Base-by-base conservation (phyloP, 2,329 filamentous ascomycete genomes). In the Falciphora oryzae region DNA sequence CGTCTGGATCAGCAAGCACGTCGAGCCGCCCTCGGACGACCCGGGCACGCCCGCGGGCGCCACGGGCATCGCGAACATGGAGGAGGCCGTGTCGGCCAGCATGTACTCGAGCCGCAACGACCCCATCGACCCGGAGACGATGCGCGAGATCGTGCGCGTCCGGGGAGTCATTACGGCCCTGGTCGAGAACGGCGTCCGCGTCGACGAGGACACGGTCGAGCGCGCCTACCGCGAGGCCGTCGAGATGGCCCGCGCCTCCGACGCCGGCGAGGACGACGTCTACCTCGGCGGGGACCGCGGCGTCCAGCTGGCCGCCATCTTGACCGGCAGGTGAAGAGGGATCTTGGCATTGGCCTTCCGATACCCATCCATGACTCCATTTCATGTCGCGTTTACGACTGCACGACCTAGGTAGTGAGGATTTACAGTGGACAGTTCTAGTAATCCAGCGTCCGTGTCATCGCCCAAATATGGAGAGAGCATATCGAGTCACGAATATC, bases 31-130 rank as follows among this genome's bases (percentile, higher is more conserved):
- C 50, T 82, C 83, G n/a, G 76, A 77, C 6, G 74, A 38, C n/a
- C n/a, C 56, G 29, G 62, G 62, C 74, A 10, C 72, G 76, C 57
- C 59, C 61, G 74, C 76, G 28, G 71, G 72, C 62, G 74, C 71
- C 14, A 72, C 72, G 22, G 73, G 86, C 80, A 91, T 97, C 71
- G 96, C 92, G 63, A 85, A 91, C 69, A 84, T 97, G 75, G 95
- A 98, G 75, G 95, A 99, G 78, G 88, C 82, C 70, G 90, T 95
- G 27, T 93, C 88, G 68, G 87, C 88, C 71, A 91, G 89, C 64
- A 92, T 97, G 70, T 99, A 99, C 78, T 95, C 91, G 64, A 96
- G 91, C 74, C 93, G 97, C 79, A 99, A 99, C 74, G 94, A 98
- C 74, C 83, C 86, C 65, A 93, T 99, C 68, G 80, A 86, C 28